These are phyloP conservation scores for Bipolaris oryzae DNA, from an alignment of 2,329 filamentous ascomycete species.

Conservation along the genomic window DNA sequence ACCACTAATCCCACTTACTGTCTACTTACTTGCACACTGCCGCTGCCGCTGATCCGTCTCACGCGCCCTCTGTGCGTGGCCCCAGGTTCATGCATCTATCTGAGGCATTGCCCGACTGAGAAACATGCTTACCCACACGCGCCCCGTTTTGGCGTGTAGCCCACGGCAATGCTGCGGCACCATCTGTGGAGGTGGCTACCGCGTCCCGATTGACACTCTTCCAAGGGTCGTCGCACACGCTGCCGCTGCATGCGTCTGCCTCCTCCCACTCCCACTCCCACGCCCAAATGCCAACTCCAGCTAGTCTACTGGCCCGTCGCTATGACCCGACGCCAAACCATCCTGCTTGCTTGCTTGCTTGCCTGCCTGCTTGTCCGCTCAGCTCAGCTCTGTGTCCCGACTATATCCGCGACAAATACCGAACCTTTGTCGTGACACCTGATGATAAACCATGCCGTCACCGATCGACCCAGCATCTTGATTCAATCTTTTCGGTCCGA, in stretches of 20 bases:
- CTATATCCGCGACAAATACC: too few species aligned
- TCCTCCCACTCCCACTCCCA: neutral
- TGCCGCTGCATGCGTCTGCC: constrained; percentile 5
- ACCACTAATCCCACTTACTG: too few species aligned
- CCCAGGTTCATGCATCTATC: neutral
- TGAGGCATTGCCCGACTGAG: constrained; percentile 1
- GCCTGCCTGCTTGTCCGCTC: too few species aligned
- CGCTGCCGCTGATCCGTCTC: neutral
- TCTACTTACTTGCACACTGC: neutral
- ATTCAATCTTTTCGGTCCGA: constrained; percentile 7
- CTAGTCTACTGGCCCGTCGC: neutral
- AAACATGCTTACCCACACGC: constrained; percentile 5
- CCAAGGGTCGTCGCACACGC: constrained; percentile 4
- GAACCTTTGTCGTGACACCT: too few species aligned
- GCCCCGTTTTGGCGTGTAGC: neutral
- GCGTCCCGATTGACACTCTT: neutral
- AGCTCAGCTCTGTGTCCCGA: too few species aligned
- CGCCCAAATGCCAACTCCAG: neutral
- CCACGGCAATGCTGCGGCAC: constrained; percentile 1
- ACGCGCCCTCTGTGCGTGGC: neutral
- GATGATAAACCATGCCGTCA: constrained; percentile 3
- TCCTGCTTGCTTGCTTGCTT: neutral
- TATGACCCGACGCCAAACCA: neutral
- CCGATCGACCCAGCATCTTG: neutral
- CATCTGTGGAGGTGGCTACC: neutral